Percentiles rank a stretch among this genome's conserved stretches.
These are phyloP conservation scores for Dryadomyces sulphureus DNA, from an alignment of 2,329 filamentous ascomycete genomes.

Conservation along the genomic window DNA sequence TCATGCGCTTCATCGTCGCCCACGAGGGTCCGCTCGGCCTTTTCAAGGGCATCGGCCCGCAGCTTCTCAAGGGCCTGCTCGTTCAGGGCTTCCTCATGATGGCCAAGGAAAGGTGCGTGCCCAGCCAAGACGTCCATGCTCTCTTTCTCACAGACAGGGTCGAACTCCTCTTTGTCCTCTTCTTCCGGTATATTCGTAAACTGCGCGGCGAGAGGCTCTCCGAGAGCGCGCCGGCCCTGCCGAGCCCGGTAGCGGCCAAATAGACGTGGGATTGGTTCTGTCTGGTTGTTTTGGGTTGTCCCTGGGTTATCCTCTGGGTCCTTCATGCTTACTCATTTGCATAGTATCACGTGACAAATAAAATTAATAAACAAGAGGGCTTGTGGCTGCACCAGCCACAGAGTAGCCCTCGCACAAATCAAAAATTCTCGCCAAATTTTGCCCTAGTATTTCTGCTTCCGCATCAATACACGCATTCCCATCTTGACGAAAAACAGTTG, in stretches of 20 bases:
- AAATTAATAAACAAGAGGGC: too few species aligned
- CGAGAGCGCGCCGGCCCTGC: slow-evolving; percentile 52
- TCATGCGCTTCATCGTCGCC: slow-evolving; percentile 86
- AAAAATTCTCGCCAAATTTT: slow-evolving; percentile 11
- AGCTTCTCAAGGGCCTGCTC: slow-evolving; percentile 81
- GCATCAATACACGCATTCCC: slow-evolving; percentile 3
- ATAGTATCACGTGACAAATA: not conserved
- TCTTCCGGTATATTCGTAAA: slow-evolving; percentile 68
- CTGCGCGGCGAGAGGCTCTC: slow-evolving; percentile 55
- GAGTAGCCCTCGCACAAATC: slow-evolving; percentile 12
- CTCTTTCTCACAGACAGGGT: slow-evolving; percentile 37
- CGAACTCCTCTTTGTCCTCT: slow-evolving; percentile 72
- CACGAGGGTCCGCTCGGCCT: slow-evolving; percentile 73
- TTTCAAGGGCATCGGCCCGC: slow-evolving; percentile 93
- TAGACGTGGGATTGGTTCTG: slow-evolving; percentile 7
- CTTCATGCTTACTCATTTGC: not conserved
- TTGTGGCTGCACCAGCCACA: slow-evolving; percentile 10
- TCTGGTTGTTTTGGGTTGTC: not conserved
- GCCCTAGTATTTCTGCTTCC: slow-evolving; percentile 3
- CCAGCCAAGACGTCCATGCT: not conserved
- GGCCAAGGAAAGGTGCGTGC: slow-evolving; percentile 76
- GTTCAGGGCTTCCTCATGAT: slow-evolving; percentile 98
- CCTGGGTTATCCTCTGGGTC: not conserved
- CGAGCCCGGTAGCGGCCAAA: slow-evolving; percentile 25
- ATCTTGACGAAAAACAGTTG: slow-evolving; percentile 26